Base-by-base conservation (phyloP, 768 basidiomycete species). In the Aureoboletus auriporus region DNA sequence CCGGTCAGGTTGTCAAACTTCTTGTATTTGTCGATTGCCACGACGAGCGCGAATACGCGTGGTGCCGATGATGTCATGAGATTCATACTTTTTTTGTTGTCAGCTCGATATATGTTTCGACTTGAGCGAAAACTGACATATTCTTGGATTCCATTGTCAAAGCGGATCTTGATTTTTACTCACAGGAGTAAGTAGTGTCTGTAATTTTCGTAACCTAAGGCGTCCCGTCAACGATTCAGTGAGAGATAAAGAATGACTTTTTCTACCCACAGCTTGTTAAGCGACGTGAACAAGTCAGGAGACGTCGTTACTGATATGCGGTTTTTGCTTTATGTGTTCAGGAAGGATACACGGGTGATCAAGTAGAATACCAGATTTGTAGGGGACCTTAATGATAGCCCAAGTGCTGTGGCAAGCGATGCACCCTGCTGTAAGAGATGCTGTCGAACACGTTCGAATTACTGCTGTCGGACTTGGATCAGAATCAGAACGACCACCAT, bases 1-100 rank as follows among this genome's bases (percentile, higher is more conserved):
- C 59, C 59, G 1, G 26, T 44, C 9, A 60, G 38, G 11, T 55
- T 0, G 0, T 2, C 0, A 28, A 14, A 23, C 20, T 0, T 23
- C 39, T 46, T 48, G 49, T 54, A 60, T 33, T 0, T 23, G 27
- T 60, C 59, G 20, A 60, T 45, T 1, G 44, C 52, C 6, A 60
- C 46, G 23, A 61, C 51, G 13, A 58, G 55, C 11, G 52, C 52
- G 17, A 60, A 61, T 39, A 60, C 45, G 13, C 55, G 52, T 17
- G 48, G 59, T 20, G 26, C 3, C 8, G 30, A 28, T 3, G 34
- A 44, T 23, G 20, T 23, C 20, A 23, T 23, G 2, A 23, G 20
- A 23, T 23, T 23, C 20, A 23, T 23, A 23, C 20, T 20, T 8
- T 26, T 34, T 12, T 8, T 11, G 6, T 16, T 11, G 12, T 16